These are phyloP conservation scores for Fusarium papillatum DNA, from an alignment of 2,329 filamentous ascomycete genomes.

Conservation along the genomic window DNA sequence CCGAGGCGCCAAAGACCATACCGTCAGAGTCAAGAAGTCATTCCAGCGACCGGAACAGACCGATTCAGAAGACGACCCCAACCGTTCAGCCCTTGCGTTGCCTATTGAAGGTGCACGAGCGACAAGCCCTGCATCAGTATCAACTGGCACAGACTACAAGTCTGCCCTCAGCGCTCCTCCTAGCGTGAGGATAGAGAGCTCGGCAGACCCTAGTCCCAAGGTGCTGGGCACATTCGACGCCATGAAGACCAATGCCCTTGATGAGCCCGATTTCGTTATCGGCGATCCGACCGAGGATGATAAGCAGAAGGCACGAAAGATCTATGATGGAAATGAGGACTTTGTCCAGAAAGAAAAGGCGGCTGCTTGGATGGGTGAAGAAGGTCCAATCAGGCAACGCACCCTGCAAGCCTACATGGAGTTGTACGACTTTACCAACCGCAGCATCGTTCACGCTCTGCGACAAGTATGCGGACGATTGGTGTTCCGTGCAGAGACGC, in stretches of 20 bases:
- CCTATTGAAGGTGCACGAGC: constrained; percentile 57
- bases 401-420: constrained; percentile 88
- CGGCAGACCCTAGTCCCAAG: constrained; percentile 55
- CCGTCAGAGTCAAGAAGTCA: constrained; percentile 45
- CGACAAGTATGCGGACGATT: constrained; percentile 86
- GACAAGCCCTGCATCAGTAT: constrained; percentile 50
- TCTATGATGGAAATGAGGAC: constrained; percentile 88
- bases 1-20: constrained; percentile 41
- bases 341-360: constrained; percentile 85
- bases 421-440: constrained; percentile 86
- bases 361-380: constrained; percentile 90
- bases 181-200: constrained; percentile 59
- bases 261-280: constrained; percentile 70
- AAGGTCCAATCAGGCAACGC: constrained; percentile 69
- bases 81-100: constrained; percentile 54
- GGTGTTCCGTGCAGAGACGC: constrained; percentile 90
- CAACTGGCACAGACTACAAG: constrained; percentile 56
- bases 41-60: constrained; percentile 41
- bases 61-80: constrained; percentile 51
- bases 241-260: constrained; percentile 59
- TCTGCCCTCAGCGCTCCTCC: constrained; percentile 58
- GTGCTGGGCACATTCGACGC: constrained; percentile 47
- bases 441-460: constrained; percentile 84
- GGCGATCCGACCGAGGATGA: constrained; percentile 78
- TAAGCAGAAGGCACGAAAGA: constrained; percentile 81